A percentile compares a stretch with the other conserved stretches of the same genome.
Conservation (phyloP, 2,329 filamentous ascomycete species). For the Arachnopeziza araneosa region DNA sequence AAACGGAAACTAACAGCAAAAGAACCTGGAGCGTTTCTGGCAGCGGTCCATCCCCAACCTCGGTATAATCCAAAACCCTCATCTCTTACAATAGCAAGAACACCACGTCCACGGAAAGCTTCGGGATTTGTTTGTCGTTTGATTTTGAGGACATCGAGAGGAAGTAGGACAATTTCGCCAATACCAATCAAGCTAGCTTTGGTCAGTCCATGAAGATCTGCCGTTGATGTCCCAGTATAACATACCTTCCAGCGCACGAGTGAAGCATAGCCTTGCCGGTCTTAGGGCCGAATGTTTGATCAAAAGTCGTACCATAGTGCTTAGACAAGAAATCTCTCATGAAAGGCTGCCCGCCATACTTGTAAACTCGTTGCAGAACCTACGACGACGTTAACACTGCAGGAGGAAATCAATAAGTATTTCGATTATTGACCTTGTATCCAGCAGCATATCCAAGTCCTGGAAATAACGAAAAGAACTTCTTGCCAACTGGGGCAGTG, state of each 20-base stretch:
- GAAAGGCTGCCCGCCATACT: slow-evolving; percentile 96
- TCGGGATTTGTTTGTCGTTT: slow-evolving; percentile 99
- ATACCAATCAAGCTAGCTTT: slow-evolving; percentile 77
- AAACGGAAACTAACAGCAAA: slow-evolving; percentile 69
- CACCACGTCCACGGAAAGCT: slow-evolving; percentile 88
- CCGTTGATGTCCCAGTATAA: neutral
- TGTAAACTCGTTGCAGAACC: slow-evolving; percentile 94
- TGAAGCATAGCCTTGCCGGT: slow-evolving; percentile 98
- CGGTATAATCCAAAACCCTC: slow-evolving; percentile 95
- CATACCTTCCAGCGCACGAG: slow-evolving; percentile 84
- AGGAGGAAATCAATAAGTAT: neutral
- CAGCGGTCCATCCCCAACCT: slow-evolving; percentile 96
- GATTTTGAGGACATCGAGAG: slow-evolving; percentile 97
- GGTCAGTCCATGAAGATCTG: neutral
- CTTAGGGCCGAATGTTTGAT: slow-evolving; percentile 87
- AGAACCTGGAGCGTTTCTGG: slow-evolving; percentile 91
- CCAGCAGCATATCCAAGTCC: slow-evolving; percentile 95
- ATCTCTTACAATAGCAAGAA: slow-evolving; percentile 83
- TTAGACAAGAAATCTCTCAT: slow-evolving; percentile 80
- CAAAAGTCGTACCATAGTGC: slow-evolving; percentile 79
- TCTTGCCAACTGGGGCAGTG: slow-evolving; percentile 59
- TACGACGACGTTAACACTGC: slow-evolving; percentile 25
- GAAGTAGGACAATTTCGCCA: slow-evolving; percentile 91
- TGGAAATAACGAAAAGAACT: slow-evolving; percentile 94
- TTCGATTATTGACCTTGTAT: slow-evolving; percentile 66